Evolutionary conservation across 73 alveolate genomes (phyloP).

Genomic region (Stentor coeruleus): DNA sequence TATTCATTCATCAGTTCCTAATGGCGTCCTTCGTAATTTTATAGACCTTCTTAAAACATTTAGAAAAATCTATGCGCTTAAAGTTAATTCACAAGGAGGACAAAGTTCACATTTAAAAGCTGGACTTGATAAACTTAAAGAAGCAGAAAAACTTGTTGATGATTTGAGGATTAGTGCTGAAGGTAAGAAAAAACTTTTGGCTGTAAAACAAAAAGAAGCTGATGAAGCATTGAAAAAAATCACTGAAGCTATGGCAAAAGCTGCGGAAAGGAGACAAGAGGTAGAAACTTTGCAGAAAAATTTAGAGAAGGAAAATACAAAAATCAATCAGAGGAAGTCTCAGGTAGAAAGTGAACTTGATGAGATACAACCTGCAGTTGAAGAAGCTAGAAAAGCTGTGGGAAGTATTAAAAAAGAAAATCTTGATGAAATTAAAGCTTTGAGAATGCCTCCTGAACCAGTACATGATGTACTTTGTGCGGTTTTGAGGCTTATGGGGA

Average conservation of each 20-base stretch:
- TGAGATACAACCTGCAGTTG: constrained; percentile 89
- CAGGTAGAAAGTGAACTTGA: constrained; percentile 71
- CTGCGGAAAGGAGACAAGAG: constrained; percentile 75
- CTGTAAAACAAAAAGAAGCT: constrained; percentile 93
- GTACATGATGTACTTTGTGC: constrained; percentile 92
- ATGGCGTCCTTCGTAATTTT: constrained; percentile 65
- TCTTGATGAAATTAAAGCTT: constrained; percentile 83
- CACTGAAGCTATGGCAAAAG: constrained; percentile 92
- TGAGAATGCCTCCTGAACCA: constrained; percentile 95
- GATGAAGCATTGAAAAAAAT: constrained; percentile 91
- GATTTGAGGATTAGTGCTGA: constrained; percentile 81
- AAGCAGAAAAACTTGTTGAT: constrained; percentile 94
- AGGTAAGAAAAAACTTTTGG: constrained; percentile 69
- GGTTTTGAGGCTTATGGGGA: constrained; percentile 89
- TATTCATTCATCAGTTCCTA: constrained; percentile 43
- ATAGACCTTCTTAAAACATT: constrained; percentile 50
- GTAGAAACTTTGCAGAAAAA: constrained; percentile 57
- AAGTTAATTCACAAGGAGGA: constrained; percentile 84
- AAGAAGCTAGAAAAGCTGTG: constrained; percentile 85
- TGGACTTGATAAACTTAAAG: constrained; percentile 96
- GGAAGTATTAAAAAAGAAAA: constrained; percentile 82
- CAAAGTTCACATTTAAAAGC: constrained; percentile 92
- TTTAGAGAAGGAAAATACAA: constrained; percentile 60
- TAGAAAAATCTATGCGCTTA: constrained; percentile 60
- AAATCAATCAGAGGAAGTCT: constrained; percentile 54